Conservation (phyloP, 805 yeast species). For the Priceomyces medius region DNA sequence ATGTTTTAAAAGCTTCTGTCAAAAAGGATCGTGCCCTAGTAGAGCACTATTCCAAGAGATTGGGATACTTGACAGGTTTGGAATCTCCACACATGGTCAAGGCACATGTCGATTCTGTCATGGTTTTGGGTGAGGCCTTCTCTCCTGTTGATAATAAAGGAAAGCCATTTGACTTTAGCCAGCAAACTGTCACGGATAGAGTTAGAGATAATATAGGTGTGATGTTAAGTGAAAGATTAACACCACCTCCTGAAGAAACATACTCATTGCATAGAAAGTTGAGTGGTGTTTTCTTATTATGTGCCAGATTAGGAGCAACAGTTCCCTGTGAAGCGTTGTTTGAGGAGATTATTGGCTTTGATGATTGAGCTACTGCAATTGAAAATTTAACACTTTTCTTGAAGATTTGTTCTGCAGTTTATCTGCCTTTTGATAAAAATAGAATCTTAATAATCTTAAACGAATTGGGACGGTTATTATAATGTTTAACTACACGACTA, state of each 20-base stretch:
- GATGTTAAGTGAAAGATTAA: conserved; percentile 86
- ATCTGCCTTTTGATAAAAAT: too few relatives aligned
- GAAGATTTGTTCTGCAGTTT: background rate
- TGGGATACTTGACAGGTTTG: conserved; percentile 90
- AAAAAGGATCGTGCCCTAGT: conserved; percentile 62
- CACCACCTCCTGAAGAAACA: conserved; percentile 99
- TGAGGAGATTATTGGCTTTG: conserved; percentile 66
- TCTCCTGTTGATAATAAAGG: conserved; percentile 50
- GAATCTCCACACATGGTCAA: conserved; percentile 85
- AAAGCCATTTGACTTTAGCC: conserved; percentile 62
- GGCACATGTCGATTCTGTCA: conserved; percentile 88
- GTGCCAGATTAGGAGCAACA: conserved; percentile 79
- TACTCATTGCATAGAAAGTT: conserved; percentile 94
- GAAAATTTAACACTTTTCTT: too few relatives aligned
- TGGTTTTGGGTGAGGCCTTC: conserved; percentile 93
- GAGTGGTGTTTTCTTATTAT: conserved; percentile 88
- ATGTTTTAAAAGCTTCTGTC: conserved; percentile 73
- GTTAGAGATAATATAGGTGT: conserved; percentile 83
- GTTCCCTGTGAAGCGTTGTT: conserved; percentile 82
- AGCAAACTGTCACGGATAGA: conserved; percentile 91
- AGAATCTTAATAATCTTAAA: too few relatives aligned
- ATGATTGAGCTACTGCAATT: conserved; percentile 6
- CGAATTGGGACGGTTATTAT: background rate
- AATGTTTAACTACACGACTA: background rate
- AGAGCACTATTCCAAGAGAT: conserved; percentile 59